phyloP scores from a whole-genome alignment of 306 rosid species.

The Pachyrhizus erosus region DNA sequence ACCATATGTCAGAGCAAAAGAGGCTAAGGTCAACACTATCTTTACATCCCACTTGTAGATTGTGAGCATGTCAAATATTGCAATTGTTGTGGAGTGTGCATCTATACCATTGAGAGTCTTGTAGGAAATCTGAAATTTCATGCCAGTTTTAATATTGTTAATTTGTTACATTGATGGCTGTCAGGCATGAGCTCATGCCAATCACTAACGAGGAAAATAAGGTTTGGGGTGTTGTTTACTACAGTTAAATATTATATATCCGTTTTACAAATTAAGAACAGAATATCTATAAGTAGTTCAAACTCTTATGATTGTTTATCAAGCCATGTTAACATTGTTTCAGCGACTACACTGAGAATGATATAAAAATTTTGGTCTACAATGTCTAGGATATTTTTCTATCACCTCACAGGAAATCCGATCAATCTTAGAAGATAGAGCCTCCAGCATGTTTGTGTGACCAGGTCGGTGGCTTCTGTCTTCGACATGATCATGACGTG shows the following conservation, averaged over 20 bases:
- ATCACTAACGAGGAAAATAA: neutral
- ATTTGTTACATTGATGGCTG: neutral
- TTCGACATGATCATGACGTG: conserved; percentile 46
- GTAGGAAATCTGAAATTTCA: conserved; percentile 54
- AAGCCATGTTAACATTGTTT: neutral
- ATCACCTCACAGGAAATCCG: conserved; percentile 64
- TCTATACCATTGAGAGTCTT: conserved; percentile 52
- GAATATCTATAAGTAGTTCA: conserved; percentile 5
- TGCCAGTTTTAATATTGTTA: conserved; percentile 23
- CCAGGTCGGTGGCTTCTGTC: conserved; percentile 44
- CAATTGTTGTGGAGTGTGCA: conserved; percentile 53
- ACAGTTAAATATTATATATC: neutral
- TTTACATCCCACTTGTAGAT: conserved; percentile 59
- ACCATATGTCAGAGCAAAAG: conserved; percentile 53
- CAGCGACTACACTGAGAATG: neutral
- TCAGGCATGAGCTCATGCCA: neutral
- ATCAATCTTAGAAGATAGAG: conserved; percentile 58
- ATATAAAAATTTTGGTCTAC: neutral
- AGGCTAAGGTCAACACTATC: conserved; percentile 57
- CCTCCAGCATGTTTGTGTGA: conserved; percentile 51
- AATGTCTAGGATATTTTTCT: neutral
- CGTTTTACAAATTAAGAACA: conserved; percentile 1
- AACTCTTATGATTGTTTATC: neutral
- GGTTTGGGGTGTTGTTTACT: neutral
- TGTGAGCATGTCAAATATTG: conserved; percentile 55